Evolutionary conservation across 495 filamentous ascomycete species (phyloP), one percentile per base, ranked within the genome.

Genomic region (Bryoglossum gracile): DNA sequence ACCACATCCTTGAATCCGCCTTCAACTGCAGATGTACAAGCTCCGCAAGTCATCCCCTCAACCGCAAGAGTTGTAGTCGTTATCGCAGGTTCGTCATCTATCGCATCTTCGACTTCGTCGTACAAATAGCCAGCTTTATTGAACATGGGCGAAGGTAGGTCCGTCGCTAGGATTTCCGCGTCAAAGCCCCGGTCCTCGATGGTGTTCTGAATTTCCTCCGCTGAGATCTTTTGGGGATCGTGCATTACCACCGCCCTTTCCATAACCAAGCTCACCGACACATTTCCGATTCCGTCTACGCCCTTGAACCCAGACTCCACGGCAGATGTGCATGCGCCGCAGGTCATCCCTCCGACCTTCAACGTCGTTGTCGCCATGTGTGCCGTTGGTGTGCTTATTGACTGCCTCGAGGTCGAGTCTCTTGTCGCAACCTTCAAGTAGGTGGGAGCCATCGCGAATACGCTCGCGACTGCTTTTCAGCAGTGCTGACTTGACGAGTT

Each of bases 121-220:
- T 60, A 54, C 18, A 55, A 54, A 39, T 23, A 65, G 51, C 60
- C 54, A 48, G 67, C 46, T 35, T 56, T 28, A 45, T 61, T 44
- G 33, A 55, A 55, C 17, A 54, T 55, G 18, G 72, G 65, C 33
- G 70, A 68, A 3, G 81, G 75, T 18, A 80, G 57, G 58, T 95
- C 87, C 2, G 94, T 89, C 2, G 85, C 82, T 8, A 97, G 59
- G n/a, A 99, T 76, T 51, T 86, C 77, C n/a, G 87, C 89, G 58
- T 92, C 94, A 68, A 99, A 99, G 1, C 92, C 92, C 23, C 87
- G 74, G 58, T 95, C 92, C 56, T 95, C 90, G 60, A 99, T 92
- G 21, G 87, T 84, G 46, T 94, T 86, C 51, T 77, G 76, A 39
- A 96, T 73, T 55, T 78, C 69, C 21, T 86, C 84, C 25, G 88